Conservation (phyloP, 2,329 filamentous ascomycete genomes). For the Xylaria sp. region DNA sequence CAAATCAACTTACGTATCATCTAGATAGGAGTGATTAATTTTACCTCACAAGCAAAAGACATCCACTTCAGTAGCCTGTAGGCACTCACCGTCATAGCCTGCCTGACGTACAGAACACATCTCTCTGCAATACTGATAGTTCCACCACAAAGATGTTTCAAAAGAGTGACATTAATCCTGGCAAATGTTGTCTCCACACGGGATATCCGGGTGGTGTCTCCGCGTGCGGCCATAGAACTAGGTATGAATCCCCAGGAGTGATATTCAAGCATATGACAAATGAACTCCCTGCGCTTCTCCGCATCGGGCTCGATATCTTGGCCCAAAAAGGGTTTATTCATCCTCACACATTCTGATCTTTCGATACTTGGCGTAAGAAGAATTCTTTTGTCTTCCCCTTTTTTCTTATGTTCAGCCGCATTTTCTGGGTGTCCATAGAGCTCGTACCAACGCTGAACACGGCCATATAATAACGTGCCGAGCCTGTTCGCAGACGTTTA, state of each 20-base stretch:
- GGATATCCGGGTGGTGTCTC: neutral
- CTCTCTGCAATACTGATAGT: conserved; percentile 16
- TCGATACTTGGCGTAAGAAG: neutral
- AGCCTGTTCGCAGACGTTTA: neutral
- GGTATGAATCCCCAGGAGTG: neutral
- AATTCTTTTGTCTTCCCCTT: neutral
- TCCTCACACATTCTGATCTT: neutral
- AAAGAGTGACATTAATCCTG: neutral
- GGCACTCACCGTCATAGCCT: conserved; percentile 4
- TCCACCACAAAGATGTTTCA: neutral
- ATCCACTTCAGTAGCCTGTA: neutral
- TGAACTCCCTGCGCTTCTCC: neutral
- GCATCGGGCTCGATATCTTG: conserved; percentile 5
- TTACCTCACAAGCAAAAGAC: neutral
- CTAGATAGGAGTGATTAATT: neutral
- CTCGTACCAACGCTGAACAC: conserved; percentile 10
- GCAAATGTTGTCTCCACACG: neutral
- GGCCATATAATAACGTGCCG: conserved; percentile 16
- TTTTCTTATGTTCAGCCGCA: neutral
- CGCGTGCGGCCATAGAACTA: neutral
- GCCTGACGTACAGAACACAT: neutral
- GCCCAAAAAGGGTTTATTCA: neutral
- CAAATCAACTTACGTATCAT: conserved; percentile 11
- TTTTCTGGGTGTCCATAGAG: neutral
- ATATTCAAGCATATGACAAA: neutral